Evolutionary conservation across 345 rosid genomes (phyloP).

Genomic region (Melastoma malabathricum): DNA sequence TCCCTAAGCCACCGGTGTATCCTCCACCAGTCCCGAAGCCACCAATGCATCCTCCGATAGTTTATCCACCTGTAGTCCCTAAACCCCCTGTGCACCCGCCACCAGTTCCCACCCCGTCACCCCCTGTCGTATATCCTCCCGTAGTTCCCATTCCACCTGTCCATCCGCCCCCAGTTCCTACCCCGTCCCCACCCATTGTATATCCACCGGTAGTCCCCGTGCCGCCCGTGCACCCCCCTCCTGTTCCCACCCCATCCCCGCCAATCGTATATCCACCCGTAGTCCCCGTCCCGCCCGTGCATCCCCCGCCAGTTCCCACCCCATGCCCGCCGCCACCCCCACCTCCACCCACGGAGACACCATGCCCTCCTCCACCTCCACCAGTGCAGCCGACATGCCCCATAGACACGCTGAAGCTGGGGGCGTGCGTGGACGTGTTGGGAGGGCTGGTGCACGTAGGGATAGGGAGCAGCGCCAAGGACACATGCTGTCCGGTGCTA

Average conservation of each 20-base stretch:
- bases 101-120: too few relatives aligned
- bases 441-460: slow-evolving; percentile 74
- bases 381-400: slow-evolving; percentile 52
- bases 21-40: too few relatives aligned
- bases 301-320: slow-evolving; percentile 1
- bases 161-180: not conserved
- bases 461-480: slow-evolving; percentile 60
- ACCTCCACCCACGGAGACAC: slow-evolving; percentile 26
- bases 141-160: slow-evolving; percentile 11
- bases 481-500: slow-evolving; percentile 75
- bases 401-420: slow-evolving; percentile 57
- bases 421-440: slow-evolving; percentile 77
- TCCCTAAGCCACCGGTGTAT: slow-evolving; percentile 14
- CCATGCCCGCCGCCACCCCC: slow-evolving; percentile 16
- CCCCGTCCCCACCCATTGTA: slow-evolving; percentile 5
- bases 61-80: not conserved
- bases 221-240: slow-evolving; percentile 16
- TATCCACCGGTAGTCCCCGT: slow-evolving; percentile 7
- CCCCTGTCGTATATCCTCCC: not conserved
- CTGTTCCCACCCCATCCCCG: slow-evolving; percentile 7
- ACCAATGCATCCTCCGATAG: too few relatives aligned
- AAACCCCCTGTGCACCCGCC: slow-evolving; percentile 6
- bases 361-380: slow-evolving; percentile 37
- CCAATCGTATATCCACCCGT: slow-evolving; percentile 6
- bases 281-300: slow-evolving; percentile 18